Evolutionary conservation across 768 basidiomycete species (phyloP).

Genomic region (Suillus discolor): DNA sequence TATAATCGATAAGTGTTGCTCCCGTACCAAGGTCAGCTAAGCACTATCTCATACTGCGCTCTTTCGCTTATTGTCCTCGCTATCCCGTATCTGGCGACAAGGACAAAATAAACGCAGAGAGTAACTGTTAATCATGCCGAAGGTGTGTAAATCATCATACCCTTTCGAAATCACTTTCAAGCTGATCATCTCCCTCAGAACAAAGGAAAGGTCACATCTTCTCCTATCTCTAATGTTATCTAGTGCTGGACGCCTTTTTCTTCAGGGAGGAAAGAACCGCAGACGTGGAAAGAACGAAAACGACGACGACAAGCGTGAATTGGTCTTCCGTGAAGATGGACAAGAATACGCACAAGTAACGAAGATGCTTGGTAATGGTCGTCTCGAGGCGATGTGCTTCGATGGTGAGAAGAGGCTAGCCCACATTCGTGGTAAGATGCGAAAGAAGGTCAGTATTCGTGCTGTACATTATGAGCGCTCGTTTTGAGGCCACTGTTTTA

Average conservation of each 20-base stretch:
- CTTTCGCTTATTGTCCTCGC: conserved; percentile 2
- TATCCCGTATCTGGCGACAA: conserved; percentile 6
- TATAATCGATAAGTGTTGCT: background rate
- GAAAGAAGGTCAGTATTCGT: conserved; percentile 81
- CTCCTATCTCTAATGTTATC: background rate
- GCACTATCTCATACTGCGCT: background rate
- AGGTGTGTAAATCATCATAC: conserved; percentile 36
- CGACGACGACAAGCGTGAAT: conserved; percentile 97
- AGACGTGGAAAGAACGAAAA: conserved; percentile 99
- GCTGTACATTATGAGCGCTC: background rate
- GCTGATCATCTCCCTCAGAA: conserved; percentile 43
- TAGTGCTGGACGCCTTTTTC: conserved; percentile 1
- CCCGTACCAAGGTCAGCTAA: background rate
- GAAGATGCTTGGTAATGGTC: conserved; percentile 99
- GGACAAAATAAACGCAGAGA: conserved; percentile 19
- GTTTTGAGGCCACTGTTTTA: conserved; percentile 33
- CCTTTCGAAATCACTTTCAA: conserved; percentile 17
- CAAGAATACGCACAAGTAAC: conserved; percentile 98
- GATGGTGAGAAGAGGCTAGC: conserved; percentile 98
- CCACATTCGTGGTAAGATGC: conserved; percentile 98
- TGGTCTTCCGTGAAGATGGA: conserved; percentile 98
- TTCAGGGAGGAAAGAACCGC: conserved; percentile 97
- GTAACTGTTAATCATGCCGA: conserved; percentile 45
- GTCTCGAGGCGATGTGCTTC: conserved; percentile 95
- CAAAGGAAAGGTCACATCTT: conserved; percentile 67